Evolutionary conservation across 768 basidiomycete species (phyloP).

Genomic region (Tremella fuciformis): DNA sequence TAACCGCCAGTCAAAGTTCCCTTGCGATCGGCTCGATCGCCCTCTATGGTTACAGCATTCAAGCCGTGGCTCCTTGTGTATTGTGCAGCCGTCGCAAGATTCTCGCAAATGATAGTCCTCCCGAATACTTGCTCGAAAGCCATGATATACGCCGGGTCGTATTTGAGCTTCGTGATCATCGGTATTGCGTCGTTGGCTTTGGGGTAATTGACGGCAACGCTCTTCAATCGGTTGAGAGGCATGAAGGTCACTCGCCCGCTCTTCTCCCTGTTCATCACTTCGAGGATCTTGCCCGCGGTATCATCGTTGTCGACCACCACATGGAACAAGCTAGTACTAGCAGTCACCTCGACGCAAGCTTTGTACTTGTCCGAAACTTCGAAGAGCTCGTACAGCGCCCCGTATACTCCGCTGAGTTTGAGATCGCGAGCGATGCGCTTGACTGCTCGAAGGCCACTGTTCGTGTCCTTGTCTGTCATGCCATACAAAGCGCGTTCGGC

Average conservation of each 20-base stretch:
- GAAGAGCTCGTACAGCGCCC: slow-evolving; percentile 89
- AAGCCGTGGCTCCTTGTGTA: slow-evolving; percentile 92
- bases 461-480: slow-evolving; percentile 99
- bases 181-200: slow-evolving; percentile 53
- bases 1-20: slow-evolving; percentile 95
- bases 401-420: slow-evolving; percentile 78
- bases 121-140: slow-evolving; percentile 98
- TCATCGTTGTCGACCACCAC: slow-evolving; percentile 96
- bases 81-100: slow-evolving; percentile 84
- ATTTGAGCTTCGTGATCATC: slow-evolving; percentile 78
- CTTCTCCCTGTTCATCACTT: slow-evolving; percentile 88
- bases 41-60: slow-evolving; percentile 95
- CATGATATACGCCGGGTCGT: slow-evolving; percentile 65
- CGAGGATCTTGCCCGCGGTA: slow-evolving; percentile 85
- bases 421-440: slow-evolving; percentile 76
- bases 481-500: slow-evolving; percentile 74
- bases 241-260: slow-evolving; percentile 96
- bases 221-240: slow-evolving; percentile 88
- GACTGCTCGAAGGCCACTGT: slow-evolving; percentile 78
- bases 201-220: slow-evolving; percentile 62
- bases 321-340: slow-evolving; percentile 94
- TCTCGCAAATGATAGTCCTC: slow-evolving; percentile 91
- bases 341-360: slow-evolving; percentile 88
- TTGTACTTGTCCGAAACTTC: slow-evolving; percentile 89
- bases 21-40: slow-evolving; percentile 95